phyloP scores from a whole-genome alignment of 257 asterid species.

The Solanum dulcamara region DNA sequence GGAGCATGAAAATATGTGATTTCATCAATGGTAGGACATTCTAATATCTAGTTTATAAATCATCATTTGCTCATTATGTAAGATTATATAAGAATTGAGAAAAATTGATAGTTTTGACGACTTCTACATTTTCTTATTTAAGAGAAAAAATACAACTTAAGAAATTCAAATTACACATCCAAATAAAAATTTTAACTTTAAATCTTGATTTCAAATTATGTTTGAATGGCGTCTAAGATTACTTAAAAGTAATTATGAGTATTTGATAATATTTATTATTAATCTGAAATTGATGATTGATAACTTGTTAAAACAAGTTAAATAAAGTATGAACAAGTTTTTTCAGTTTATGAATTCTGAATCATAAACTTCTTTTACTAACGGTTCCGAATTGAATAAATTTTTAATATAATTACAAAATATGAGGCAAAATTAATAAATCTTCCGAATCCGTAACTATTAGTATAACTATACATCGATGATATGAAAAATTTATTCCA shows the following conservation, averaged over 20 bases:
- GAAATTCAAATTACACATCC: too few relatives aligned
- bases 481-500: not conserved
- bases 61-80: too few relatives aligned
- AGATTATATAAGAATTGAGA: too few relatives aligned
- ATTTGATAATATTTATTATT: not conserved
- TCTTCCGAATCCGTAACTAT: not conserved
- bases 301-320: not conserved
- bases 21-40: too few relatives aligned
- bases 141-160: too few relatives aligned
- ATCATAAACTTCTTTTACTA: not conserved
- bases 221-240: not conserved
- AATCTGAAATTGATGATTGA: not conserved
- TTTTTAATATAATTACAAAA: not conserved
- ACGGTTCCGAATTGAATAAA: not conserved
- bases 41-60: too few relatives aligned
- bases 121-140: too few relatives aligned
- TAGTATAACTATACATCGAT: not conserved
- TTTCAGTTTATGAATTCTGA: not conserved
- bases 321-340: not conserved
- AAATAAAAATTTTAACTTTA: too few relatives aligned
- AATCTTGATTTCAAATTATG: not conserved
- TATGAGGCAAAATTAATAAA: not conserved
- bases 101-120: too few relatives aligned
- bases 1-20: too few relatives aligned
- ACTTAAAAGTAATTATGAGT: not conserved